Evolutionary conservation across 108 stramenopile species (phyloP).

Genomic region (Nannochloropsis gaditana): DNA sequence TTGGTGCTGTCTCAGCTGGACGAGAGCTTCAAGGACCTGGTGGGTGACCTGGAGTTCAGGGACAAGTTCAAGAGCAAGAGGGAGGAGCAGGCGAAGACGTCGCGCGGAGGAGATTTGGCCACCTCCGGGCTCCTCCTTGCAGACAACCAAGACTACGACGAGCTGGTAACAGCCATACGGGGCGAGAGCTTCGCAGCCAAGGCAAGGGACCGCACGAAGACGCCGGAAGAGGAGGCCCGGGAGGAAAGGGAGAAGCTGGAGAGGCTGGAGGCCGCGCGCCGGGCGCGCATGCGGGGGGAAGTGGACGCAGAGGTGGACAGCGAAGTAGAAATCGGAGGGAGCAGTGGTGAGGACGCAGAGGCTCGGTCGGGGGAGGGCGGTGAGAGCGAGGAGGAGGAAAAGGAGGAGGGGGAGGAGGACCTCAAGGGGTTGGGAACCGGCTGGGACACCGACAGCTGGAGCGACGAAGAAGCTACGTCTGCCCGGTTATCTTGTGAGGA

Average conservation of each 20-base stretch:
- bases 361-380: conserved; percentile 53
- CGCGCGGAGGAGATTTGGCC: neutral
- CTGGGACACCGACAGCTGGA: conserved; percentile 9
- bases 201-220: conserved; percentile 88
- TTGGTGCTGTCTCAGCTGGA: conserved; percentile 78
- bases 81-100: conserved; percentile 65
- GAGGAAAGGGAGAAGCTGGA: conserved; percentile 79
- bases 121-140: neutral
- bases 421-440: conserved; percentile 54
- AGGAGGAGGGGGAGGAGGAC: conserved; percentile 67
- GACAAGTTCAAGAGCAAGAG: conserved; percentile 74
- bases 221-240: conserved; percentile 84
- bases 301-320: conserved; percentile 67
- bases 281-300: conserved; percentile 84
- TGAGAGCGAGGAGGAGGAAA: conserved; percentile 62
- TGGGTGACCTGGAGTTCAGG: conserved; percentile 65
- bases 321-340: conserved; percentile 37
- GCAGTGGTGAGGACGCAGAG: conserved; percentile 18
- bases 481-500: neutral
- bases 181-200: conserved; percentile 55
- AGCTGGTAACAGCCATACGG: conserved; percentile 31
- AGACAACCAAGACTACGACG: conserved; percentile 61
- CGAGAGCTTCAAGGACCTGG: conserved; percentile 70
- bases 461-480: conserved; percentile 39
- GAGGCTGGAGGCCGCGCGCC: conserved; percentile 71